A percentile compares a stretch with the other conserved stretches of the same genome.
Conservation (phyloP, 192 early-diverging fungal genomes). For the Gaertneriomyces semiglobifer region DNA sequence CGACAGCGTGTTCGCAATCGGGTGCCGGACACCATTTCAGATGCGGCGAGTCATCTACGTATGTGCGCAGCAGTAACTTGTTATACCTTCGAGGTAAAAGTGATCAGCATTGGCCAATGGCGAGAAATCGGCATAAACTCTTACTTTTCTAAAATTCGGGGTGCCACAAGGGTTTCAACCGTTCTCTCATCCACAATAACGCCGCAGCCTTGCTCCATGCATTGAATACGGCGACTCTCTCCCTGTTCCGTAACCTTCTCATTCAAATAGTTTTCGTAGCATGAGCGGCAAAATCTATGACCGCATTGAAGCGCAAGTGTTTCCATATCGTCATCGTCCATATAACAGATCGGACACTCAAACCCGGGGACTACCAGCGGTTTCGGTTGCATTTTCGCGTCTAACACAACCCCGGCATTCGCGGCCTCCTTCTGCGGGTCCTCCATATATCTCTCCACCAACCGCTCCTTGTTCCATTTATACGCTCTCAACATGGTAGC, state of each 20-base stretch:
- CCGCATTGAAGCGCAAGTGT: conserved; percentile 78
- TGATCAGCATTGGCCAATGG: not conserved
- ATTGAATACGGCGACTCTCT: conserved; percentile 83
- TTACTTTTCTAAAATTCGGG: conserved; percentile 59
- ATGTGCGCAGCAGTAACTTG: conserved; percentile 76
- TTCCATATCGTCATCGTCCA: conserved; percentile 51
- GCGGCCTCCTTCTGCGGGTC: conserved; percentile 56
- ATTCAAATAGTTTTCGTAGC: conserved; percentile 79
- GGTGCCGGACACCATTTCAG: conserved; percentile 94
- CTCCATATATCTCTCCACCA: conserved; percentile 76
- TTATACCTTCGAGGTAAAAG: conserved; percentile 59
- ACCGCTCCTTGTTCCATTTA: conserved; percentile 81
- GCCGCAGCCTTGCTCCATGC: conserved; percentile 71
- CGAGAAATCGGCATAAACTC: not conserved
- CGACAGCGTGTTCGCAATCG: conserved; percentile 90
- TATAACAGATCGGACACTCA: conserved; percentile 89
- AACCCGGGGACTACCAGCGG: conserved; percentile 46
- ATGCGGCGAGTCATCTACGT: conserved; percentile 82
- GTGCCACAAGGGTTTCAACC: conserved; percentile 64
- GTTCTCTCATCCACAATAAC: conserved; percentile 80
- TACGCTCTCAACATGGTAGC: conserved; percentile 74
- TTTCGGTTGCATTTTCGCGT: conserved; percentile 34
- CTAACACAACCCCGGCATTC: conserved; percentile 69
- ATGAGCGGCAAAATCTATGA: conserved; percentile 84
- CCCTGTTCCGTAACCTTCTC: conserved; percentile 87